Conservation (phyloP, 179 eudicot genomes). For the Heliamphora pulchella region DNA sequence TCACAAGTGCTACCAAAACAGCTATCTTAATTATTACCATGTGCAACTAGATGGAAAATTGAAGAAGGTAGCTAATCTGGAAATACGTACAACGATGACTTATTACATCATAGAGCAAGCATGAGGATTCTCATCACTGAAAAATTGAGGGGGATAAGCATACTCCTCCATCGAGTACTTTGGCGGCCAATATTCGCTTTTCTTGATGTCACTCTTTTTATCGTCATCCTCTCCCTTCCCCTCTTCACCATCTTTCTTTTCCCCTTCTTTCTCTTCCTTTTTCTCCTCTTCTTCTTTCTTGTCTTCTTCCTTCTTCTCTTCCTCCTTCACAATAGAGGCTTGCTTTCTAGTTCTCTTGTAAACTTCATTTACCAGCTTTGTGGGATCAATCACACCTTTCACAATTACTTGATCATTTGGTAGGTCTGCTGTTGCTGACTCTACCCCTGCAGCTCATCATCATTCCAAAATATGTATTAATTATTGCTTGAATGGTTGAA, state of each 20-base stretch:
- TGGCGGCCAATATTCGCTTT: constrained; percentile 37
- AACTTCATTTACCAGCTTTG: constrained; percentile 36
- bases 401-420: constrained; percentile 43
- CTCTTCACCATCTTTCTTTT: constrained; percentile 17
- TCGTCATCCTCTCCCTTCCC: constrained; percentile 23
- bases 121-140: constrained; percentile 69
- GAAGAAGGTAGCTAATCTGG: neutral
- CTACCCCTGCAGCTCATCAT: constrained; percentile 39
- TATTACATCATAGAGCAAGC: constrained; percentile 55
- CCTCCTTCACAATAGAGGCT: constrained; percentile 40
- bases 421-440: constrained; percentile 55
- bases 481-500: neutral
- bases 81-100: neutral
- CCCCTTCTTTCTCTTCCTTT: constrained; percentile 20
- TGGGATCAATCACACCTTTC: constrained; percentile 50
- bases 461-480: neutral
- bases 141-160: constrained; percentile 41
- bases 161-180: constrained; percentile 37
- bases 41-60: constrained; percentile 10
- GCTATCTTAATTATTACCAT: constrained; percentile 15
- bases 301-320: constrained; percentile 35
- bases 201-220: constrained; percentile 22
- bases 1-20: neutral
- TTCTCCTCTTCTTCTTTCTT: constrained; percentile 26
- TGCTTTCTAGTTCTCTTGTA: constrained; percentile 52